A percentile compares a stretch with the other conserved stretches of the same genome.
Conservation (phyloP, 2,329 filamentous ascomycete genomes). For the Trichoderma afroharzianum region DNA sequence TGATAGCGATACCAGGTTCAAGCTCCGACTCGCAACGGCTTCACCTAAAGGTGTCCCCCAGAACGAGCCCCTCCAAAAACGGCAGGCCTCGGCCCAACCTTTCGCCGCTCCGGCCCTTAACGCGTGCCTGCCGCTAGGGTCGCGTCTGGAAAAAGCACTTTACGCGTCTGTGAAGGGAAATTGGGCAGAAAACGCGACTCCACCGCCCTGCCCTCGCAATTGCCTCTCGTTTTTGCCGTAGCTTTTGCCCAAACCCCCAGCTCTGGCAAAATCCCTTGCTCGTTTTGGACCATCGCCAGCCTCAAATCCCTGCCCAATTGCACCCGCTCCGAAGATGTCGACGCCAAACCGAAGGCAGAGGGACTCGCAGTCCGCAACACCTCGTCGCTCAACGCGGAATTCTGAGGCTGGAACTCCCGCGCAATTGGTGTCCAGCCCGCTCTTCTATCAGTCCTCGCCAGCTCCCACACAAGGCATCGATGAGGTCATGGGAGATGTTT, state of each 20-base stretch:
- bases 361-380: conserved; percentile 49
- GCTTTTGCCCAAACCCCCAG: conserved; percentile 17
- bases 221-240: conserved; percentile 24
- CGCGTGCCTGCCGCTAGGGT: conserved; percentile 19
- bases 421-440: conserved; percentile 69
- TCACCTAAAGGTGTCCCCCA: conserved; percentile 19
- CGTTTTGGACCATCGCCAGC: conserved; percentile 18
- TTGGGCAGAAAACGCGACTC: conserved; percentile 25
- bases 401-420: conserved; percentile 43
- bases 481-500: conserved; percentile 38
- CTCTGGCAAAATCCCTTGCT: background rate
- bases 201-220: conserved; percentile 13
- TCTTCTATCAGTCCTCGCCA: conserved; percentile 65
- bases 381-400: conserved; percentile 41
- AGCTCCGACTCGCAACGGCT: background rate
- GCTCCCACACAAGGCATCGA: conserved; percentile 27
- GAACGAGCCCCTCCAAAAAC: conserved; percentile 28
- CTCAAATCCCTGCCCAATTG: conserved; percentile 12
- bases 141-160: conserved; percentile 34
- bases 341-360: conserved; percentile 47
- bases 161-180: conserved; percentile 32
- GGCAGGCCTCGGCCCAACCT: conserved; percentile 29
- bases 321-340: conserved; percentile 34
- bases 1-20: conserved; percentile 11
- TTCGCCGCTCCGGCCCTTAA: conserved; percentile 29